Evolutionary conservation across 257 asterid species (phyloP).

Genomic region (Euphrasia confusa): DNA sequence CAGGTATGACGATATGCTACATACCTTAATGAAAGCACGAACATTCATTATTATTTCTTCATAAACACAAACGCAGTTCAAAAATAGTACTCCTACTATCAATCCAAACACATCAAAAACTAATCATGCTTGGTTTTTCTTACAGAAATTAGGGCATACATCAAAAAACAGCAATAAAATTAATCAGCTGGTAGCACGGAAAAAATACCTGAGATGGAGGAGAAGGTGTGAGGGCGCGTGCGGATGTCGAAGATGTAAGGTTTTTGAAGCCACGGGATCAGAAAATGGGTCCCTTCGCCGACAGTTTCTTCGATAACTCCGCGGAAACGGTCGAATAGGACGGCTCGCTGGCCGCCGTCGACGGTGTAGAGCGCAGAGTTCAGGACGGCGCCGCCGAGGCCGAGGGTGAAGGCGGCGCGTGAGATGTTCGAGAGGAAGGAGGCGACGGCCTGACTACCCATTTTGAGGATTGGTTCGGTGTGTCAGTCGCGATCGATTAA

Average conservation of each 20-base stretch:
- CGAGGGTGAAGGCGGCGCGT: slow-evolving; percentile 69
- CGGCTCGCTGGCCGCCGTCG: slow-evolving; percentile 96
- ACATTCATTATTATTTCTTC: no score
- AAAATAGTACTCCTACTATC: no score
- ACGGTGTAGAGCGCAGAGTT: slow-evolving; percentile 81
- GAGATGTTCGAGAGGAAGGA: slow-evolving; percentile 59
- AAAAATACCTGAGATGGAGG: slow-evolving; percentile 61
- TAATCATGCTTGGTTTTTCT: no score
- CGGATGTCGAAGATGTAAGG: slow-evolving; percentile 90
- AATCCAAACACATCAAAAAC: no score
- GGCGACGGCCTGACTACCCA: slow-evolving; percentile 72
- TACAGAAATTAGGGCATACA: no score
- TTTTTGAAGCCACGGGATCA: slow-evolving; percentile 89
- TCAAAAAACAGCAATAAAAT: neutral
- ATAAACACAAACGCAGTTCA: no score
- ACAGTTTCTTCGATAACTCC: slow-evolving; percentile 71
- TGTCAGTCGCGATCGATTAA: no score
- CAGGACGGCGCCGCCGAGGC: slow-evolving; percentile 50
- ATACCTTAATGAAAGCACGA: no score
- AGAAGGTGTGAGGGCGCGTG: slow-evolving; percentile 80
- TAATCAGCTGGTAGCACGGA: no score
- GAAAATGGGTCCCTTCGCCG: slow-evolving; percentile 88
- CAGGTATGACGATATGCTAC: no score
- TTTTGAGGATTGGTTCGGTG: slow-evolving; percentile 13
- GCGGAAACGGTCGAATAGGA: slow-evolving; percentile 83